A percentile compares a stretch with the other conserved stretches of the same genome.
phyloP scores from a whole-genome alignment of 257 asterid species.

The Ehretia macrophylla region DNA sequence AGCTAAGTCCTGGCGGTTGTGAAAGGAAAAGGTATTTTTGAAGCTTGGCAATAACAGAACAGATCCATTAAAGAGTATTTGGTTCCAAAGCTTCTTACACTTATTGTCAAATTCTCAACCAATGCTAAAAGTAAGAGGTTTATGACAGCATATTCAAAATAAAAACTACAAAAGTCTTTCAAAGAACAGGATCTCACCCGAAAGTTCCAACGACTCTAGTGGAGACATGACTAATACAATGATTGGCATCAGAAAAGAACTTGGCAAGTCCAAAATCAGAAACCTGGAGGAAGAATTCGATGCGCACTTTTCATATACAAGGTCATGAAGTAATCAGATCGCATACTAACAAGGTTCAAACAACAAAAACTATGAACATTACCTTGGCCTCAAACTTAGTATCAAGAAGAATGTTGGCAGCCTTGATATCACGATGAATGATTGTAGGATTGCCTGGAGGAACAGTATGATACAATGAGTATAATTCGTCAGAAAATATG shows the following conservation, averaged over 20 bases:
- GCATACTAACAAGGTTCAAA: no score
- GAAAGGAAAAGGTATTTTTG: neutral
- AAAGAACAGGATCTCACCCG: slow-evolving; percentile 16
- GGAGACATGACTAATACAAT: slow-evolving; percentile 15
- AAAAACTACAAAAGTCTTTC: neutral
- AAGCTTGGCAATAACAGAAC: no score
- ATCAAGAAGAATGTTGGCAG: slow-evolving; percentile 28
- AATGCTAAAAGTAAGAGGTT: no score
- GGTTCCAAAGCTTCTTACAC: no score
- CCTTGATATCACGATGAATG: slow-evolving; percentile 31
- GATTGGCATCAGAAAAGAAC: slow-evolving; percentile 11
- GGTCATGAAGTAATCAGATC: neutral
- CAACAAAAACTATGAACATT: neutral
- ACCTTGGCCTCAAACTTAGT: slow-evolving; percentile 23
- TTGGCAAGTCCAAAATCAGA: slow-evolving; percentile 28
- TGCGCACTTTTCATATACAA: neutral
- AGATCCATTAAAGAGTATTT: no score
- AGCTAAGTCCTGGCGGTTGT: neutral
- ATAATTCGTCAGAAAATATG: neutral
- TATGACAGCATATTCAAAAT: no score
- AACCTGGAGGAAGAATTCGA: slow-evolving; percentile 13
- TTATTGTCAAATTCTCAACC: no score
- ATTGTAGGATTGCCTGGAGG: slow-evolving; percentile 28
- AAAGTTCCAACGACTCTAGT: slow-evolving; percentile 27
- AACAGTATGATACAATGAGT: slow-evolving; percentile 2